Percentiles rank a stretch among this genome's conserved stretches.
phyloP scores from a whole-genome alignment of 225 moss, liverwort and hornwort species.

The Thuidium tamariscinum region DNA sequence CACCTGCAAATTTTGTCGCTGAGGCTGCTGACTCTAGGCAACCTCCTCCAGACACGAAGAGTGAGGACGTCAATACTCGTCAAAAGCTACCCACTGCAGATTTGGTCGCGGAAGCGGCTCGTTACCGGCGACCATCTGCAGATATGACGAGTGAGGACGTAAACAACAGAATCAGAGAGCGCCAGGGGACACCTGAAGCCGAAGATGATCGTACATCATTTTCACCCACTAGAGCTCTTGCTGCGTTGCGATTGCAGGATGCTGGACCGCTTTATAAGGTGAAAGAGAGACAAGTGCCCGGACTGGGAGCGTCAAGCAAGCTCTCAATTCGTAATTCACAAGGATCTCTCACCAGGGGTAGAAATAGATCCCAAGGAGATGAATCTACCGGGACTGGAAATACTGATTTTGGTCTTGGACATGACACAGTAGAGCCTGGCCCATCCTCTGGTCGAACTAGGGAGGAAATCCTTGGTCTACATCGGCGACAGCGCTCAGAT shows the following conservation, averaged over 20 bases:
- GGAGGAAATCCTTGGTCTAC: background rate
- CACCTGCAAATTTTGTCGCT: background rate
- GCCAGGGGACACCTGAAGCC: background rate
- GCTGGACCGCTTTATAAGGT: constrained; percentile 23
- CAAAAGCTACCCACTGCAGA: constrained; percentile 3
- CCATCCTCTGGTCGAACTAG: background rate
- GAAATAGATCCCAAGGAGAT: constrained; percentile 15
- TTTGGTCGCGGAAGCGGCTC: background rate
- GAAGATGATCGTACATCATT: background rate
- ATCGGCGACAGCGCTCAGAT: constrained; percentile 31
- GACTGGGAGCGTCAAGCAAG: background rate
- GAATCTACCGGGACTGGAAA: constrained; percentile 1
- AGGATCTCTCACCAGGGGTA: constrained; percentile 3
- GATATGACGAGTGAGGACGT: background rate
- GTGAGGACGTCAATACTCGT: background rate
- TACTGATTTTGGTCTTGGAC: constrained; percentile 1
- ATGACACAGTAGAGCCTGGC: background rate
- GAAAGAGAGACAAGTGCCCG: constrained; percentile 6
- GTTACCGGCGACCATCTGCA: background rate
- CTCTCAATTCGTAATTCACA: background rate
- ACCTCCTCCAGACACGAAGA: background rate
- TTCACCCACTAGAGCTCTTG: constrained; percentile 24
- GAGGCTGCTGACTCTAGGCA: background rate
- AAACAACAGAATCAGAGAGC: background rate
- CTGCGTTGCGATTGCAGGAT: constrained; percentile 8